Base-by-base conservation (phyloP, 352 stramenopile genomes). In the Phytophthora europaea region DNA sequence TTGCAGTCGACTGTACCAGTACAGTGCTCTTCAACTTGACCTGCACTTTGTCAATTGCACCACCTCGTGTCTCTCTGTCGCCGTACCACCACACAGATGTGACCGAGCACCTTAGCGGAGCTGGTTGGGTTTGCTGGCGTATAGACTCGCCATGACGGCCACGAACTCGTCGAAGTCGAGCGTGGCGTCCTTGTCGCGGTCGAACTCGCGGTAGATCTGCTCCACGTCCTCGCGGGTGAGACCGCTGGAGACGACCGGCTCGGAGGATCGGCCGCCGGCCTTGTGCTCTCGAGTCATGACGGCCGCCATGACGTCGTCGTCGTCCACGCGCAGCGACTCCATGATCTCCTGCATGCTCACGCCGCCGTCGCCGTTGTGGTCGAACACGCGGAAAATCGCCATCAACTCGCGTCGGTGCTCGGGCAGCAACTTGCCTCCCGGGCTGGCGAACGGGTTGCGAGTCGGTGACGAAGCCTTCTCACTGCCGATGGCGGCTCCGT, bases 161-260 rank as follows among this genome's bases (percentile, higher is more conserved):
- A 92, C 74, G 66, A 94, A 94, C 76, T 94, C 87, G 52, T 91
- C 72, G 50, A 94, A 93, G 61, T 90, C 75, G 16, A 94, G 78
- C 3, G 74, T 76, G 36, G 80, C 75, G 67, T 91, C 83, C 47
- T 76, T 56, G 58, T 94, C 62, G 4, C 59, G 47, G 50, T 92
- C 85, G 45, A 88, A 88, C 12, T 91, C 85, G 31, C 68, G 31
- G 57, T 92, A 94, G 8, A 93, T 67, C 20, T 81, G 63, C 50
- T 80, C 75, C 26, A 94, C 73, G 53, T 93, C 87, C 9, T 83
- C 79, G 20, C 80, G 83, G 3, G 87, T 92, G 61, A 92, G 78
- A 2, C 78, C 85, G 22, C 76, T 85, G 7, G 76, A 71, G 2
- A 74, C 60, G 34, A 75, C 34, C 20, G 67, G 50, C 16, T 67